These are phyloP conservation scores for Agrocybe pediades DNA, from an alignment of 768 basidiomycete genomes.

Conservation along the genomic window DNA sequence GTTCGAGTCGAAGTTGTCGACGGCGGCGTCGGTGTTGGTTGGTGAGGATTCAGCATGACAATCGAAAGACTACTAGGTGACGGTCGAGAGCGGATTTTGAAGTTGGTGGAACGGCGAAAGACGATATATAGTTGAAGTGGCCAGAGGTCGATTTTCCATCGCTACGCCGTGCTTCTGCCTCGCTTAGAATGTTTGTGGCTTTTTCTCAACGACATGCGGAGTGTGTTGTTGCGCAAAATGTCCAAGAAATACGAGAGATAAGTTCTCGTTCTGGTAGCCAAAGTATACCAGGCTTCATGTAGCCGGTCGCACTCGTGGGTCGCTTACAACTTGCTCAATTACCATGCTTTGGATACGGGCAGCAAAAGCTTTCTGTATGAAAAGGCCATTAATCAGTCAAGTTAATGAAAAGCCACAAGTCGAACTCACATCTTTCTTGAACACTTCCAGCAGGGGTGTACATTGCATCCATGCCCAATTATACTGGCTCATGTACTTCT, in stretches of 20 bases:
- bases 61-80: no score
- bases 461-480: slow-evolving; percentile 56
- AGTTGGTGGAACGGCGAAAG: no score
- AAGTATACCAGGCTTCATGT: not conserved
- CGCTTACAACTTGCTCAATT: no score
- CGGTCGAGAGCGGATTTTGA: no score
- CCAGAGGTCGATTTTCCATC: no score
- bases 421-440: slow-evolving; percentile 43
- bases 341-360: slow-evolving; percentile 26
- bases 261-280: not conserved
- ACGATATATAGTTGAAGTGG: no score
- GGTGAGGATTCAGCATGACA: no score
- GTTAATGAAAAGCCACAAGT: slow-evolving; percentile 8
- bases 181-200: no score
- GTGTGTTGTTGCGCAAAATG: not conserved
- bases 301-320: not conserved
- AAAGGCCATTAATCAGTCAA: slow-evolving; percentile 9
- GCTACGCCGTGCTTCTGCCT: no score
- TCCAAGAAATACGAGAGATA: not conserved
- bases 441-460: slow-evolving; percentile 40
- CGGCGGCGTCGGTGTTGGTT: no score
- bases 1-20: no score
- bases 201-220: not conserved
- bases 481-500: slow-evolving; percentile 49
- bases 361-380: slow-evolving; percentile 12